Conservation (phyloP, 2,329 filamentous ascomycete genomes). For the Aspergillus arachidicola region DNA sequence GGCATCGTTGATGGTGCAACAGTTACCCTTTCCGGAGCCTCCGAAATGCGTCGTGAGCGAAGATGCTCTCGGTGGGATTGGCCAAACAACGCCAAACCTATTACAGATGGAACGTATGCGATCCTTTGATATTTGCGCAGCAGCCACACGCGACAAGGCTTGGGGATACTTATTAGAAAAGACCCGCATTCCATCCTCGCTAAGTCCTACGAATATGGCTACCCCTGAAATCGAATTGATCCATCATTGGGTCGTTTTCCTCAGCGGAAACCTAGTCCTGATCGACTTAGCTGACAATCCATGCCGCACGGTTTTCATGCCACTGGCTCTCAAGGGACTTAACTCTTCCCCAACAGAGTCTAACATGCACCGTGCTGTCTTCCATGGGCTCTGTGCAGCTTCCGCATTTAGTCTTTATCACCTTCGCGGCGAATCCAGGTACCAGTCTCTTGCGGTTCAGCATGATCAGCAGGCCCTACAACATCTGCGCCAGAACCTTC, state of each 20-base stretch:
- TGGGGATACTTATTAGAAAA: too few species aligned
- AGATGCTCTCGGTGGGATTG: not conserved
- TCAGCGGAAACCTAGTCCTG: slow-evolving; percentile 32
- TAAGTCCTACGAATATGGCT: slow-evolving; percentile 16
- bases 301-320: slow-evolving; percentile 32
- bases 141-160: not conserved
- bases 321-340: slow-evolving; percentile 16
- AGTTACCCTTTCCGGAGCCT: not conserved
- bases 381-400: slow-evolving; percentile 31
- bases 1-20: not conserved
- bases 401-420: slow-evolving; percentile 29
- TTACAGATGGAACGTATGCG: not conserved
- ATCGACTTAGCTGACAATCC: slow-evolving; percentile 33
- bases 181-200: not conserved
- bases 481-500: slow-evolving; percentile 28
- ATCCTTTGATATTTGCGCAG: not conserved
- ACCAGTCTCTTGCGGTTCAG: slow-evolving; percentile 30
- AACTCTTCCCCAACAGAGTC: slow-evolving; percentile 12
- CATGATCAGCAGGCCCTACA: slow-evolving; percentile 33
- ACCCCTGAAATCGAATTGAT: slow-evolving; percentile 27
- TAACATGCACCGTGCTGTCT: slow-evolving; percentile 32
- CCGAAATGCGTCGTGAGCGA: not conserved
- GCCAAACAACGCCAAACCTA: not conserved
- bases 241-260: slow-evolving; percentile 34
- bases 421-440: slow-evolving; percentile 25